A percentile compares a stretch with the other conserved stretches of the same genome.
phyloP scores from a whole-genome alignment of 2,329 filamentous ascomycete species.

The Scedosporium dehoogii region DNA sequence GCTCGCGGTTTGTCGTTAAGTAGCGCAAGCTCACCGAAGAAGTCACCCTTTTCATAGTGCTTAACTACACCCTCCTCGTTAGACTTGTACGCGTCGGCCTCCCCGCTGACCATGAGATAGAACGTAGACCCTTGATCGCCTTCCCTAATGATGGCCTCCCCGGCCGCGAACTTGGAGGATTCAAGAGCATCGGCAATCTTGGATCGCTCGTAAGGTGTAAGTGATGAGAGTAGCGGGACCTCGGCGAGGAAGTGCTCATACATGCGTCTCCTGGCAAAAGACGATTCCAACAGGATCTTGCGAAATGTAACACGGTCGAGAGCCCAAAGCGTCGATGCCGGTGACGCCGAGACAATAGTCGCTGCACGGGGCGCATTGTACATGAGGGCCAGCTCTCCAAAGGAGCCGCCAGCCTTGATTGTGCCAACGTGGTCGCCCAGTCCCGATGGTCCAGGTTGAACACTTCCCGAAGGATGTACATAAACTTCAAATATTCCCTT shows the following conservation, averaged over 20 bases:
- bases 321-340: slow-evolving; percentile 78
- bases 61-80: slow-evolving; percentile 62
- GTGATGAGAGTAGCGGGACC: slow-evolving; percentile 70
- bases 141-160: slow-evolving; percentile 78
- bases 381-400: slow-evolving; percentile 95
- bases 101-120: slow-evolving; percentile 79
- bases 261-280: slow-evolving; percentile 90
- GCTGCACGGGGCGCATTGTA: slow-evolving; percentile 96
- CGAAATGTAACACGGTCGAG: slow-evolving; percentile 94
- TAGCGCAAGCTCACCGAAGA: slow-evolving; percentile 91
- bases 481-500: slow-evolving; percentile 84
- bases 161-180: slow-evolving; percentile 72
- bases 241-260: slow-evolving; percentile 96
- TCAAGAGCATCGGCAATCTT: slow-evolving; percentile 97
- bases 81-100: slow-evolving; percentile 79
- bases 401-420: slow-evolving; percentile 82
- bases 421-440: slow-evolving; percentile 73
- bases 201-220: slow-evolving; percentile 87
- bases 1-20: slow-evolving; percentile 90
- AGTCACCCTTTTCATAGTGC: slow-evolving; percentile 82
- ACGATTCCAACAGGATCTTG: slow-evolving; percentile 95
- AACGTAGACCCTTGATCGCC: slow-evolving; percentile 89
- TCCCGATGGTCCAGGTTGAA: slow-evolving; percentile 72
- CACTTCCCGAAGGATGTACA: slow-evolving; percentile 66
- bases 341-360: slow-evolving; percentile 76